A percentile compares a stretch with the other conserved stretches of the same genome.
Conservation (phyloP, 2,329 filamentous ascomycete genomes). For the Orbilia quercus region DNA sequence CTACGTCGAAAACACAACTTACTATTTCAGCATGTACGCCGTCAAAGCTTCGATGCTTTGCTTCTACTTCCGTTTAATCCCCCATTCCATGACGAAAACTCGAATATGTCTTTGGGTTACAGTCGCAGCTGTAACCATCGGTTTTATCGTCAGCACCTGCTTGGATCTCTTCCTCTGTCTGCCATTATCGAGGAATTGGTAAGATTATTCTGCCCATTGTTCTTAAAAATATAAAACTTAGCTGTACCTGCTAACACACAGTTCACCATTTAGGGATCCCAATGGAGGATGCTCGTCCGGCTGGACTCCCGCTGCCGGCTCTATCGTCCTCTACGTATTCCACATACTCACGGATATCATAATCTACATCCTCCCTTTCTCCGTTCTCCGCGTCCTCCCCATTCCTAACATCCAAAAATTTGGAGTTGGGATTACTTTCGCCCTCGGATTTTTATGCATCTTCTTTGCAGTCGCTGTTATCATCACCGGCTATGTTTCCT, state of each 20-base stretch:
- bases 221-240: not conserved
- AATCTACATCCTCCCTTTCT: constrained; percentile 45
- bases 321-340: constrained; percentile 36
- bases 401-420: constrained; percentile 29
- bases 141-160: constrained; percentile 29
- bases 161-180: constrained; percentile 37
- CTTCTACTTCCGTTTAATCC: constrained; percentile 42
- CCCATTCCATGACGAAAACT: constrained; percentile 37
- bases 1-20: constrained; percentile 43
- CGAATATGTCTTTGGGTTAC: constrained; percentile 37
- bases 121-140: constrained; percentile 1
- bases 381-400: constrained; percentile 13
- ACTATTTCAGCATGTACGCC: constrained; percentile 47
- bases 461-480: constrained; percentile 35
- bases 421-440: constrained; percentile 33
- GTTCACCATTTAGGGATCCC: constrained; percentile 10
- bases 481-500: constrained; percentile 24
- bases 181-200: constrained; percentile 51
- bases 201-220: not conserved
- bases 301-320: constrained; percentile 21
- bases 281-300: constrained; percentile 27
- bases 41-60: constrained; percentile 48
- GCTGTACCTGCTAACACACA: not conserved
- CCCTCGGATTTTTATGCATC: constrained; percentile 45
- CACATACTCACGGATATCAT: constrained; percentile 40